Base-by-base conservation (phyloP, 2,329 filamentous ascomycete genomes). In the Lasiodiplodia citricola region DNA sequence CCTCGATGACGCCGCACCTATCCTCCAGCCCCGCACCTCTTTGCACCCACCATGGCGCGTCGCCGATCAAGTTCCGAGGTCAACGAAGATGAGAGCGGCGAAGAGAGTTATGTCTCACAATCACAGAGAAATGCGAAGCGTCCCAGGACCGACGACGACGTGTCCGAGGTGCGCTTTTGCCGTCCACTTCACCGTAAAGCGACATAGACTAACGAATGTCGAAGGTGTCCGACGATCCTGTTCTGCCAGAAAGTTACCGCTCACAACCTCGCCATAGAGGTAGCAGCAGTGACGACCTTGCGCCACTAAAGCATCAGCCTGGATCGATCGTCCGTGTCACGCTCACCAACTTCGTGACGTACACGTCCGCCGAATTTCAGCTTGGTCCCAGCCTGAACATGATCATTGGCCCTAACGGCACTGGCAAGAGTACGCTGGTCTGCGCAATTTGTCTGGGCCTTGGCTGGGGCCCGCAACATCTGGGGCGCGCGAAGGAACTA, bases 321-420 rank as follows among this genome's bases (percentile, higher is more conserved):
- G 96, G 96, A 13, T 91, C 96, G 11, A 96, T 99, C 73, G 90
- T 97, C 60, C 89, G 94, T 44, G 93, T 99, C 58, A 91, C 89
- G 73, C 86, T 98, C 55, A 87, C 87, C 60, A 92, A 98, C 80
- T 99, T 99, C 74, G 93, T 99, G 67, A 99, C 96, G 0, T 99
- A 99, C 81, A 94, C 92, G 62, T 89, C 91, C 66, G 95, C 94
- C 67, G 94, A 97, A 72, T 97, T 98, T 79, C 88, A 91, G 69
- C 93, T 94, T 14, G 96, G 96, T 0, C 95, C 96, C 0, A 95
- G 92, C 77, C 81, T 99, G 75, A 99, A 99, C 78, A 98, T 99
- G 95, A 91, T 99, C 66, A 97, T 99, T 73, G 96, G 96, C 0
- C 96, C 96, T n/a, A 99, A 99, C 75, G 96, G 96, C 41, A 98